Base-by-base conservation (phyloP, 2,329 filamentous ascomycete species). In the Falciphora oryzae region DNA sequence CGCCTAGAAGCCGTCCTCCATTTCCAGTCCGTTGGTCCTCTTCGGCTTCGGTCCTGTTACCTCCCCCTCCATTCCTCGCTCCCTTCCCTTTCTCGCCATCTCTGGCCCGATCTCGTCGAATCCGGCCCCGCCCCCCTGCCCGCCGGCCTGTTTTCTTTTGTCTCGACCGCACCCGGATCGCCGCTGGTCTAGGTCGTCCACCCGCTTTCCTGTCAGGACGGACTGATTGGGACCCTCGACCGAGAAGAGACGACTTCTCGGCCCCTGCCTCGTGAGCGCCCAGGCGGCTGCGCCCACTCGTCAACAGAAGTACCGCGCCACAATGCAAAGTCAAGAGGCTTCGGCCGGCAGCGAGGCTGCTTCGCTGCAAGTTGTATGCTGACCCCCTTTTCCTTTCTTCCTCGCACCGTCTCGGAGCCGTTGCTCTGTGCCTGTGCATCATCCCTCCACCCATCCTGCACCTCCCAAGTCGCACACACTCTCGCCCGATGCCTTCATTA, bases 251-350 rank as follows among this genome's bases (percentile, higher is more conserved):
- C 44, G 44, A 53, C 18, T 25, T 25, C 44, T 53, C 22, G 44
- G 38, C 38, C 44, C 18, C 22, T 53, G n/a, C 44, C n/a, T 25
- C 50, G 35, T 62, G 61, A 63, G 62, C 62, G 62, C 62, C 62
- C 62, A 27, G 56, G 53, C 44, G 61, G 61, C 50, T 25, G 61
- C 61, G 61, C 61, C 50, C 61, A 63, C 61, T 57, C 44, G 44
- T 56, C 31, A 35, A 29, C 56, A 28, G n/a, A 44, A 31, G 56
- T 57, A 57, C 27, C 53, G 62, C 62, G 28, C 5, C 53, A 62
- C 14, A 22, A 63, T 63, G 62, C 62, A 63, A 27, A 29, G 58
- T 31, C 62, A 59, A 50, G 62, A 58, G 27, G 53, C 62, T 28
- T 18, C 61, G 29, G 32, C 31, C 25, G 62, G 62, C 56, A 32